Evolutionary conservation across 164 flowering plant genomes (phyloP), one percentile per base, ranked within the genome.

Genomic region (Chimonanthus salicifolius): DNA sequence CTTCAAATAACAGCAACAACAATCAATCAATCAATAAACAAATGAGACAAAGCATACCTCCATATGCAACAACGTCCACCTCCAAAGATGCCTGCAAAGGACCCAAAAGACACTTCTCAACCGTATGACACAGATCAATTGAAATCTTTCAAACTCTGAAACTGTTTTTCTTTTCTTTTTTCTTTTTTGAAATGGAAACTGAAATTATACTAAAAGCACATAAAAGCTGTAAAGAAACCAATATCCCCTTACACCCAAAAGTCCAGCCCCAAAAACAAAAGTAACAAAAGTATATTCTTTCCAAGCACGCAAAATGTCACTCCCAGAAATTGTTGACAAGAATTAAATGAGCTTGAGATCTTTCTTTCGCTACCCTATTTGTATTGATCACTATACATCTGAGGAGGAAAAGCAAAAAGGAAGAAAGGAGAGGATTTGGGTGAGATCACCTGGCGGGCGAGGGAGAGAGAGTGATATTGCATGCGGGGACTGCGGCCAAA

Each of bases 381-480:
- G 6, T 49, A 49, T 9, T 49, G 7, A 49, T 33, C 33, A 33
- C 1, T 5, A 49, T 49, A 9, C 51, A 49, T 11, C 11, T 4
- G 16, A 54, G n/a, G 9, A 13, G 60, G 15, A 54, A 5, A 54
- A 54, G 58, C 10, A 8, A 10, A 69, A 3, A 46, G 54, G 45
- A 16, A 49, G 4, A 60, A 13, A 60, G 10, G 60, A 16, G 47
- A 44, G 11, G 43, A 13, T 18, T 20, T 18, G 7, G 9, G 45
- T 3, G 0, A 47, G 60, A 49, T 18, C 11, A 89, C 98, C 97
- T 94, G 95, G 67, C 84, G 85, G 44, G 94, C 89, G 71, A 94
- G 94, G 16, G 97, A 94, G 58, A 94, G 90, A 13, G 99, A 93
- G 67, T 95, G 99, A 73, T 93, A 95, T 71, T 95, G 99, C 98